phyloP scores from a whole-genome alignment of 2,329 filamentous ascomycete genomes.

The Fusarium graminum region DNA sequence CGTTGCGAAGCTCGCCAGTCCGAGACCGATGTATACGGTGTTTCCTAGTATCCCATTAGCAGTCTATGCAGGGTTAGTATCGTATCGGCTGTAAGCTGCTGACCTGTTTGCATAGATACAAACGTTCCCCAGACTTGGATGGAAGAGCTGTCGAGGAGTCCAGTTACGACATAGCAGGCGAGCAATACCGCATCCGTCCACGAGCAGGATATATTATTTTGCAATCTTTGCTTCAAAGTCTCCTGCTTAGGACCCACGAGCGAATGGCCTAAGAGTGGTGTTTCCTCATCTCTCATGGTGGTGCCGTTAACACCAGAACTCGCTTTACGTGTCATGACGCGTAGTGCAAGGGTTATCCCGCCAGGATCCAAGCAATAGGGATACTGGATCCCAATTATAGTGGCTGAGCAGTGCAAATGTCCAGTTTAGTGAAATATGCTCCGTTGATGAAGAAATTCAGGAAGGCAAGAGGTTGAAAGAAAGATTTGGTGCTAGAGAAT shows the following conservation, averaged over 20 bases:
- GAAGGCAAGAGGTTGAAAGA: constrained; percentile 27
- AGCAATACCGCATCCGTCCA: constrained; percentile 78
- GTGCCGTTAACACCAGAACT: neutral
- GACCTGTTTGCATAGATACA: constrained; percentile 86
- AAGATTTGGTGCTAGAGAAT: constrained; percentile 30
- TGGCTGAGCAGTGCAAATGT: neutral
- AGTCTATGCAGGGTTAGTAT: neutral
- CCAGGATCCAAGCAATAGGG: fast-evolving
- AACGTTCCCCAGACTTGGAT: constrained; percentile 84
- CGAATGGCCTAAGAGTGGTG: constrained; percentile 31
- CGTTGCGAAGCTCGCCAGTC: constrained; percentile 53
- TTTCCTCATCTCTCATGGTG: constrained; percentile 34
- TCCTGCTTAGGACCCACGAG: neutral
- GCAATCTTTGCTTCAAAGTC: constrained; percentile 23
- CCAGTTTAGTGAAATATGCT: neutral
- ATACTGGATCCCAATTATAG: neutral
- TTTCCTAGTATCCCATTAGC: constrained; percentile 64
- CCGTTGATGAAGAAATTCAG: neutral
- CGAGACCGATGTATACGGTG: constrained; percentile 82
- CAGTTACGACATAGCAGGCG: constrained; percentile 80
- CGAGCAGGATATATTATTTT: constrained; percentile 56
- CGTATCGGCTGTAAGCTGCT: constrained; percentile 39
- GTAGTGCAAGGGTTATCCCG: no score
- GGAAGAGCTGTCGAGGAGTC: constrained; percentile 80
- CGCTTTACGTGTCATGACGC: constrained; percentile 19